Conservation (phyloP, 176 grass and related monocot genomes). For the Oryza glaberrima region DNA sequence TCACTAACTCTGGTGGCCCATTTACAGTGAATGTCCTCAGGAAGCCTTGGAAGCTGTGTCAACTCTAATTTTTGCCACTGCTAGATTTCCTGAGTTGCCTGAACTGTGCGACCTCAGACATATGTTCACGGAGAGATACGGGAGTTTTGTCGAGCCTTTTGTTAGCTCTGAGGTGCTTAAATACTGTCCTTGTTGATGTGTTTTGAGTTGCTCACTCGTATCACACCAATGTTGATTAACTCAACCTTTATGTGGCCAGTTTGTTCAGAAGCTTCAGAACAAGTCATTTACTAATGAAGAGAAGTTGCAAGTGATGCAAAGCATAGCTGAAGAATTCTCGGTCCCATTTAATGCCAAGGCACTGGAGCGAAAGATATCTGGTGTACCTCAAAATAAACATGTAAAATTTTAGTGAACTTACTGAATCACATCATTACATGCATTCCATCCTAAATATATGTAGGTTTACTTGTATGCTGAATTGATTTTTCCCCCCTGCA, state of each 20-base stretch:
- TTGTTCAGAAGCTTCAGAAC: constrained; percentile 77
- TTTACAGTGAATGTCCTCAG: constrained; percentile 81
- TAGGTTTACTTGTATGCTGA: constrained; percentile 7
- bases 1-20: constrained; percentile 43
- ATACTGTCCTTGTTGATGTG: constrained; percentile 10
- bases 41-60: constrained; percentile 92
- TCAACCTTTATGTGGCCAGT: constrained; percentile 54
- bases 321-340: constrained; percentile 74
- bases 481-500: constrained; percentile 21
- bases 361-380: constrained; percentile 51
- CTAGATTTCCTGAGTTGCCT: constrained; percentile 90
- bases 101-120: constrained; percentile 84
- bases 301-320: constrained; percentile 78
- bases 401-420: constrained; percentile 44
- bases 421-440: constrained; percentile 17
- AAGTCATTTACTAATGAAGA: constrained; percentile 85
- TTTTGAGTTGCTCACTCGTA: constrained; percentile 34
- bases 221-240: constrained; percentile 39
- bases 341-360: constrained; percentile 62
- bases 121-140: constrained; percentile 78
- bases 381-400: constrained; percentile 50
- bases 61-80: constrained; percentile 90
- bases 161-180: constrained; percentile 78
- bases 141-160: constrained; percentile 63
- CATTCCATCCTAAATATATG: constrained; percentile 11